Evolutionary conservation across 2,329 filamentous ascomycete genomes (phyloP).

Genomic region (Fulvia fulva): DNA sequence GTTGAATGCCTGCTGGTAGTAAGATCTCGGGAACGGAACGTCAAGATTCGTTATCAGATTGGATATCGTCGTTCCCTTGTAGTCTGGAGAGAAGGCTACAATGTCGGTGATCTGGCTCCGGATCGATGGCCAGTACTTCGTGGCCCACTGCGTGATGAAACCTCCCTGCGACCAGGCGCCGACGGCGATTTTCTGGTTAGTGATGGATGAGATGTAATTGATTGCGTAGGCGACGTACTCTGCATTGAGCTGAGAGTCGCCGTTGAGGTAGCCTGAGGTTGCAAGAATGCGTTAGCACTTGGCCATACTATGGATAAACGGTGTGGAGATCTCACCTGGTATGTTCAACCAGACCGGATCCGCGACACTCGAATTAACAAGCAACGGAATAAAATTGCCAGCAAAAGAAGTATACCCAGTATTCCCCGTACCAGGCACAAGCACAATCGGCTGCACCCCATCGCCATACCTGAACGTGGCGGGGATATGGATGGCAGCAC

Average conservation of each 20-base stretch:
- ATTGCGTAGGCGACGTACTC: slow-evolving; percentile 56
- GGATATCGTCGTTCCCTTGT: neutral
- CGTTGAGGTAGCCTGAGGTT: slow-evolving; percentile 35
- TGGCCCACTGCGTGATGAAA: slow-evolving; percentile 51
- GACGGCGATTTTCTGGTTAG: slow-evolving; percentile 36
- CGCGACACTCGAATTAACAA: slow-evolving; percentile 38
- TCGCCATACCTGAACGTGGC: slow-evolving; percentile 42
- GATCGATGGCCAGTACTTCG: slow-evolving; percentile 54
- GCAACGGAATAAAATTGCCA: slow-evolving; percentile 47
- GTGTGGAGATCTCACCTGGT: slow-evolving; percentile 25
- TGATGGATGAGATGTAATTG: slow-evolving; percentile 48
- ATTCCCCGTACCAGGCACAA: slow-evolving; percentile 50
- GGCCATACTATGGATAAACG: no score
- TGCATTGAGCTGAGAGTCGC: slow-evolving; percentile 47
- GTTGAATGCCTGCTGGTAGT: neutral
- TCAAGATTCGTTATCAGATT: neutral
- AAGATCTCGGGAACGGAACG: neutral
- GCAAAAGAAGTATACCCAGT: slow-evolving; percentile 42
- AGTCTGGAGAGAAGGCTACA: slow-evolving; percentile 41
- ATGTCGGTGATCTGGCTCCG: slow-evolving; percentile 44
- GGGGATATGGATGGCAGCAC: slow-evolving; percentile 50
- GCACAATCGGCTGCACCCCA: slow-evolving; percentile 42
- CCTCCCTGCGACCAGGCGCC: slow-evolving; percentile 54
- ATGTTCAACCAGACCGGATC: slow-evolving; percentile 55
- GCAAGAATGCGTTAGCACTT: no score